Base-by-base conservation (phyloP, 306 rosid genomes). In the Cucumis melo region DNA sequence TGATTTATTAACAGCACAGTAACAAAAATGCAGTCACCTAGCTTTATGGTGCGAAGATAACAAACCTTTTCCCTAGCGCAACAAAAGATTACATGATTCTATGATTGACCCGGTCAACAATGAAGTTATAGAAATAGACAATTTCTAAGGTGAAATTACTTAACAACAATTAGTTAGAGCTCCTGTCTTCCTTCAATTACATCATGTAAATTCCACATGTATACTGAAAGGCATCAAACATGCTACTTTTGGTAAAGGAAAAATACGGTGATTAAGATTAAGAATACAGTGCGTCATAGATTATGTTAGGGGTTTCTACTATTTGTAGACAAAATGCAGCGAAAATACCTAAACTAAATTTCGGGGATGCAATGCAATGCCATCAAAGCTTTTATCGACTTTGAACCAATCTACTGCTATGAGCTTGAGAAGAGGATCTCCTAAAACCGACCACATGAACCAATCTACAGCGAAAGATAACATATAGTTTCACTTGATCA, bases 291-390 rank as follows among this genome's bases (percentile, higher is more conserved):
- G 16, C 21, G 5, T 23, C 16, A 72, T 7, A 50, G 8, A 20
- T 2, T 41, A 12, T 24, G 39, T 44, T 7, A 23, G 39, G 39
- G 21, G 38, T 46, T 20, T 21, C 32, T 21, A 42, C 75, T 14
- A 13, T 70, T 46, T 14, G 23, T 14, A n/a, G 16, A 70, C n/a
- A 19, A 9, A 27, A 75, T 73, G 57, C 70, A 39, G 63, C 27
- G 65, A 20, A 24, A 76, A 78, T 86, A 93, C 98, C 96, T 93
- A 96, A 85, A 86, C 87, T 76, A 90, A 82, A 85, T 83, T 75
- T 83, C 80, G 87, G 75, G 85, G 89, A 72, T 91, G 96, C 67
- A 88, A 55, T 57, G 96, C 98, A 87, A 91, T 86, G 79, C 62
- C 84, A 81, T 91, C 92, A 44, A 64, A 51, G 53, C 81, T 7